Evolutionary conservation across 257 asterid species (phyloP), one percentile per base, ranked within the genome.

Genomic region (Vinca minor): DNA sequence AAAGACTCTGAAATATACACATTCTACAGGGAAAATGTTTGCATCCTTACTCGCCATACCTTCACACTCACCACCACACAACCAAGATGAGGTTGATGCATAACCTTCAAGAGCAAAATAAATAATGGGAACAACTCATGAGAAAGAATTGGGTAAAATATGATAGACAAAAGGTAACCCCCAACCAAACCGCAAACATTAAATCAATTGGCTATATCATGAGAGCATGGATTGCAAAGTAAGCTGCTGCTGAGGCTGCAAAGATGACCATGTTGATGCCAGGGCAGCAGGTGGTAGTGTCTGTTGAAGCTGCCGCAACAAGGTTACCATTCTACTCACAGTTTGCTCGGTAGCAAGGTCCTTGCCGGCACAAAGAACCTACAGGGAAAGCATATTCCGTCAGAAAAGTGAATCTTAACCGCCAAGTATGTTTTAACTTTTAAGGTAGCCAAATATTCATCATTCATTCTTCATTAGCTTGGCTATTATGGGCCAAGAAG

Each of bases 281-380:
- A 86, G 77, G 26, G 85, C 75, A 49, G 93, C 66, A 32, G 96
- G 96, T 64, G 97, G 93, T 14, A 87, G 78, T 4, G 97, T 87
- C 69, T 90, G 97, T 60, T 87, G 96, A 64, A 91, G 86, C 76
- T 91, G 97, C 79, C 86, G 82, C 84, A 91, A 80, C 65, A 87
- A 75, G 75, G 72, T 91, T 28, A 91, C 74, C 96, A 87, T 91
- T 68, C 96, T 75, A 58, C 91, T 77, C 13, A 81, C 82, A 11
- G 95, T 91, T 76, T 87, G 93, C 59, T 91, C 94, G 0, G 93
- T 81, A 35, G 90, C 97, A 60, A 91, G 94, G 68, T 91, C 97
- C 74, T 84, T 87, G 65, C 95, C 95, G 0, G 87, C 88, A 81
- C 88, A 82, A 29, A 91, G 74, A 74, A 87, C 85, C 96, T 91